Percentiles rank a stretch among this genome's conserved stretches.
phyloP scores from a whole-genome alignment of 78 protist species.

The Emiliania huxleyi region DNA sequence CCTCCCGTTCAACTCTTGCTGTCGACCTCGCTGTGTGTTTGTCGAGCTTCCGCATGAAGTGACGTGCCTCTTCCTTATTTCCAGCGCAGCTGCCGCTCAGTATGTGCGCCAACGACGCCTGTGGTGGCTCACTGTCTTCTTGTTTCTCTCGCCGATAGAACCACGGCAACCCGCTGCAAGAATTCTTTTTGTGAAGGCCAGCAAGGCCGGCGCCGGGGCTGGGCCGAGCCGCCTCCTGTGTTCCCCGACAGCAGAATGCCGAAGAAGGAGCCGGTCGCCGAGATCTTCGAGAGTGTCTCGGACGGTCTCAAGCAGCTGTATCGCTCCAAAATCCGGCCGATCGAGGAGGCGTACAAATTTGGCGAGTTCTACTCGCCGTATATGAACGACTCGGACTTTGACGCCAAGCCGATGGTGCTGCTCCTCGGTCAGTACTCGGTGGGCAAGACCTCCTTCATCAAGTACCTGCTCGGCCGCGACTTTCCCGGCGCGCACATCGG shows the following conservation, averaged over 20 bases:
- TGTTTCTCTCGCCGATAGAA: too few species aligned
- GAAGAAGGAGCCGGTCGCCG: not conserved
- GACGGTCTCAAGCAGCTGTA: slow-evolving; percentile 33
- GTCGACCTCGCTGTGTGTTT: too few species aligned
- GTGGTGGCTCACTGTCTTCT: too few species aligned
- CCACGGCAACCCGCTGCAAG: too few species aligned
- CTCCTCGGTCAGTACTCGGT: slow-evolving; percentile 79
- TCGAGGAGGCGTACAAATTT: not conserved
- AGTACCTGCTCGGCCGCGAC: slow-evolving; percentile 34
- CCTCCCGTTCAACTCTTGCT: too few species aligned
- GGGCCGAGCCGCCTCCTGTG: too few species aligned
- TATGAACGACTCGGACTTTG: slow-evolving; percentile 29
- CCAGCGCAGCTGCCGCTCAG: too few species aligned
- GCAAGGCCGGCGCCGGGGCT: too few species aligned
- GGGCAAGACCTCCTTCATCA: slow-evolving; percentile 67
- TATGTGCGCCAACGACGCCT: too few species aligned
- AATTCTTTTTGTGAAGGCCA: too few species aligned
- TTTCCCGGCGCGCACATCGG: slow-evolving; percentile 60
- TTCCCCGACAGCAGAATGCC: not conserved
- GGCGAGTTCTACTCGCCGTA: slow-evolving; percentile 16
- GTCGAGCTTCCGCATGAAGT: too few species aligned
- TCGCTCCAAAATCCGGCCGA: slow-evolving; percentile 2
- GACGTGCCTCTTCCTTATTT: too few species aligned
- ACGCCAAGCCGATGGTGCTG: slow-evolving; percentile 56
- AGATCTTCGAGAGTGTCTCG: slow-evolving; percentile 7